Base-by-base conservation (phyloP, 2,329 filamentous ascomycete species). In the Pseudogymnoascus sp. region DNA sequence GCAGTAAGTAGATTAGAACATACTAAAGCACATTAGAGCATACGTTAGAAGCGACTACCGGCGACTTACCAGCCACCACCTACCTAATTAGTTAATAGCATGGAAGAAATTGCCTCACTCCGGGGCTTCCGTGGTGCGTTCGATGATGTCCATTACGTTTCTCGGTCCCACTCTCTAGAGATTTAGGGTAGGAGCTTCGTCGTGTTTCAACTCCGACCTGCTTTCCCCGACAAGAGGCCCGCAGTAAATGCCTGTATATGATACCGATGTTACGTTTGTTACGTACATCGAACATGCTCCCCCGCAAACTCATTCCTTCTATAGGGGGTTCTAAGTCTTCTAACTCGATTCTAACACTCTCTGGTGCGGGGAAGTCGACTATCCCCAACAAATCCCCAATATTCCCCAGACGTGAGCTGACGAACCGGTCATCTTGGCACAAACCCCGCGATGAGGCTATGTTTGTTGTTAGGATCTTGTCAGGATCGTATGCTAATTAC, bases 81-180 rank as follows among this genome's bases (percentile, higher is more conserved):
- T 55, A 55, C 49, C 28, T 55, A 19, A 22, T 55, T 55, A 28
- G 28, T 55, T 55, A 5, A 35, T 55, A 55, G 49, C 28, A 55
- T 55, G 49, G 49, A 55, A 55, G 9, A 55, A 55, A 55, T 55
- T 55, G 49, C 49, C 49, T 55, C 49, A 55, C 49, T 19, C 49
- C 28, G 49, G 49, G n/a, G n/a, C 9, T 19, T 55, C 49, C 28
- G 49, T 55, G 49, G 49, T 33, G 49, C 14, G 33, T 36, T 55
- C 16, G 28, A 55, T 55, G 28, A 55, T 55, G 14, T 55, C 28
- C 35, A 55, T 55, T 55, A 55, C 49, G 49, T 55, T 55, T 55
- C 28, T 11, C 49, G n/a, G 49, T 55, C 49, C 49, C 49, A 55
- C 49, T 55, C 19, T 45, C 22, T 25, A 22, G 41, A 25, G 11